phyloP scores from a whole-genome alignment of 495 filamentous ascomycete species.

The Staphylotrichum tortipilum region DNA sequence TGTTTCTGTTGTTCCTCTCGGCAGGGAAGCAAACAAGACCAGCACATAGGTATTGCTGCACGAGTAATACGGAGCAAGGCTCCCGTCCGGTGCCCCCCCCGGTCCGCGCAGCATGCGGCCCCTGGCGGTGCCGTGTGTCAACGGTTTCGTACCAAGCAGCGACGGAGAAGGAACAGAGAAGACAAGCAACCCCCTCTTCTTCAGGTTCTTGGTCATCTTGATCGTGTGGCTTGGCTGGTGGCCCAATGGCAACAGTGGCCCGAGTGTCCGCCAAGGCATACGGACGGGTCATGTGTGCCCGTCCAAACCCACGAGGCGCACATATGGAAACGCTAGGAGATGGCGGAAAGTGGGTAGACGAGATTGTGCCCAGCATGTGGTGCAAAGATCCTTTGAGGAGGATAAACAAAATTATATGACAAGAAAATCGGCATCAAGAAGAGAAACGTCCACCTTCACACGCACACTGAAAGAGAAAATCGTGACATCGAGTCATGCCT shows the following conservation, averaged over 20 bases:
- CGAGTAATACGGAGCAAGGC: no score
- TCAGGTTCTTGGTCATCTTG: background rate
- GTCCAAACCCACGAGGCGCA: background rate
- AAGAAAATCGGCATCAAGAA: background rate
- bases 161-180: no score
- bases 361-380: background rate
- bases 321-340: background rate
- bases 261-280: conserved; percentile 3
- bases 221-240: background rate
- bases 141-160: no score
- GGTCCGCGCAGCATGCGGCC: no score
- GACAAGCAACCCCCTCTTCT: no score
- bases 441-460: background rate
- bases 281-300: background rate
- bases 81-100: no score
- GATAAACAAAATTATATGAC: background rate
- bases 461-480: no score
- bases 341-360: background rate
- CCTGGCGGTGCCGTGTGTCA: no score
- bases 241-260: background rate
- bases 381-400: background rate
- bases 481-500: no score
- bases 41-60: no score
- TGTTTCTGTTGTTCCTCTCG: background rate
- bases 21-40: background rate